These are phyloP conservation scores for Talaromyces islandicus DNA, from an alignment of 2,329 filamentous ascomycete species.

Conservation along the genomic window DNA sequence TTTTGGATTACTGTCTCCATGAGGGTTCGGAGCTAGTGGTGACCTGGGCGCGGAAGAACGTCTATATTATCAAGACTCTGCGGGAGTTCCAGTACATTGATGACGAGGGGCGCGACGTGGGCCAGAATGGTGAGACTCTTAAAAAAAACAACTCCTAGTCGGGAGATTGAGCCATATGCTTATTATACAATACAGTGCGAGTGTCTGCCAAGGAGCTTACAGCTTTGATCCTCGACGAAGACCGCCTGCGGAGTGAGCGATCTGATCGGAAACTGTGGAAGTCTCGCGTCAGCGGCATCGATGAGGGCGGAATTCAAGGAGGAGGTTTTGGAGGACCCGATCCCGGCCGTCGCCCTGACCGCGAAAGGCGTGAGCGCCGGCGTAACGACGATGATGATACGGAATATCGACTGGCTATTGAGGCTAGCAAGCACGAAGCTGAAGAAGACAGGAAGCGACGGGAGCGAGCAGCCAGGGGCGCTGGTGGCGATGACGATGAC, in stretches of 20 bases:
- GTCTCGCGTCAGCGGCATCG: conserved; percentile 86
- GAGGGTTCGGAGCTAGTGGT: conserved; percentile 95
- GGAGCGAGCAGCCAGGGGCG: conserved; percentile 45
- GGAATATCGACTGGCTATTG: conserved; percentile 83
- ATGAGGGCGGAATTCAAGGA: conserved; percentile 57
- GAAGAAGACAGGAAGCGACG: conserved; percentile 82
- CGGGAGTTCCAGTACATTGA: conserved; percentile 96
- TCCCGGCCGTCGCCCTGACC: conserved; percentile 32
- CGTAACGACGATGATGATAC: conserved; percentile 74
- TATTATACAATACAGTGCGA: conserved; percentile 57
- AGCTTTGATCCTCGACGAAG: conserved; percentile 85
- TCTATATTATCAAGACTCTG: conserved; percentile 97
- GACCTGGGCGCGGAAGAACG: conserved; percentile 95
- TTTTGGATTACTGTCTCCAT: conserved; percentile 95
- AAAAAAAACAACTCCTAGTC: background rate
- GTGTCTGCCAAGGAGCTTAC: conserved; percentile 95
- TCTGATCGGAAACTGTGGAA: conserved; percentile 94
- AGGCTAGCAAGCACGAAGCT: conserved; percentile 91
- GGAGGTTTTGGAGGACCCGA: conserved; percentile 30
- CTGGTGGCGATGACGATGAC: conserved; percentile 67
- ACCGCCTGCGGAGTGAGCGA: conserved; percentile 81
- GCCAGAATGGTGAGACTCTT: conserved; percentile 74
- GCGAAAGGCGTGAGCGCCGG: conserved; percentile 44
- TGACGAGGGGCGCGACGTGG: conserved; percentile 90
- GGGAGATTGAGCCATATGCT: background rate